Base-by-base conservation (phyloP, 331 rosid species). In the Malus hybrid region DNA sequence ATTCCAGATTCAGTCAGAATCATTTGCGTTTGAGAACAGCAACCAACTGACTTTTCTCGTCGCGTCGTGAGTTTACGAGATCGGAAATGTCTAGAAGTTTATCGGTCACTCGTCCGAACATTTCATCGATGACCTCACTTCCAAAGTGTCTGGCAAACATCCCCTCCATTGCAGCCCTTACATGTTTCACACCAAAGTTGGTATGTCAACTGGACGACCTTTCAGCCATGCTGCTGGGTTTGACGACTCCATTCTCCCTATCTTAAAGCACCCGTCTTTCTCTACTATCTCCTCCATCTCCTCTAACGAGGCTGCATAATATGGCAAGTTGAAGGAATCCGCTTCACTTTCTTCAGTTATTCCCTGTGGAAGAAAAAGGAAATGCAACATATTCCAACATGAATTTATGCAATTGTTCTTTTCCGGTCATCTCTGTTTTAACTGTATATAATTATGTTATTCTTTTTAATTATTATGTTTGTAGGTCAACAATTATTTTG, bases 281-380 rank as follows among this genome's bases (percentile, higher is more conserved):
- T 86, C 80, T 42, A 88, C 56, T 46, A 88, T 4, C 63, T 33
- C 67, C 29, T 6, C 67, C 78, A 88, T 81, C 64, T 86, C 89
- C 57, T 85, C 86, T 9, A 82, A 87, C 8, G 77, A 55, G 9
- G 86, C 84, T 11, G 85, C 72, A 33, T 88, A 88, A 55, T 62
- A n/a, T 4, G 90, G 90, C 79, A 86, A 39, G 57, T 88, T 88
- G 80, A 88, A 88, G 11, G 85, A 72, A 71, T 86, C 90, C 75
- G 86, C 84, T 63, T 76, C 10, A 57, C 79, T 77, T 82, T 88
- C 87, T 14, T 78, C 57, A 56, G 84, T 75, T 50, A 65, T 8
- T 56, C 86, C 86, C 83, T 78, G 14, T 4, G 14, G 2, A 22
- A 10, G 48, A 24, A 12, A 42, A 10, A 42, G 12, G 14, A 42